Evolutionary conservation across 345 rosid genomes (phyloP), one percentile per base, ranked within the genome.

Genomic region (Lepidium africanum): DNA sequence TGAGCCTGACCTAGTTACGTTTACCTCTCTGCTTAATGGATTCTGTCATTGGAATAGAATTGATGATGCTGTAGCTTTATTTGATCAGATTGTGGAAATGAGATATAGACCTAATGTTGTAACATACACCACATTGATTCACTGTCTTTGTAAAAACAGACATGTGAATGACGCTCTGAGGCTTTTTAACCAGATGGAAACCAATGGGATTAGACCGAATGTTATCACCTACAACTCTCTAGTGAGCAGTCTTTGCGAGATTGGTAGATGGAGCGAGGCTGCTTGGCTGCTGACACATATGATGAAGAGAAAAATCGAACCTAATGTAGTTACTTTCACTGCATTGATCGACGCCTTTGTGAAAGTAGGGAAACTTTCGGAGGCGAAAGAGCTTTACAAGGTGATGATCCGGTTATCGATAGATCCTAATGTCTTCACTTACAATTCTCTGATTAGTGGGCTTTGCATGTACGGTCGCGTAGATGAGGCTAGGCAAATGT

Each of bases 391-490:
- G 13, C 54, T 75, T 17, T 54, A 43, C 39, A 60, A 55, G 27
- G 23, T 54, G 61, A 77, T 82, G 84, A 61, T 56, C 10, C 27
- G 36, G 1, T 63, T 42, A 49, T 80, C 58, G 10, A 1, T 60
- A 23, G 47, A 17, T 5, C 86, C 86, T 52, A 63, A 63, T 42
- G 71, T 79, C 45, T 59, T 78, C 62, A 79, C 85, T 53, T 79
- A 74, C 68, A 81, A 36, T 19, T 69, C 85, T 0, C 17, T 81
- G 49, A 79, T 83, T 35, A 27, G 49, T 15, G 87, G 81, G 40
- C 60, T 64, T 61, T 83, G 85, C 39, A 40, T 39, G 70, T 32
- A 47, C 1, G 66, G 77, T 39, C 70, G 60, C 14, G 4, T 78
- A 48, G 70, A 61, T 11, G 74, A 79, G 40, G 87, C 83, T 33